Base-by-base conservation (phyloP, 2,329 filamentous ascomycete genomes). In the Chrysoporthe puriensis region DNA sequence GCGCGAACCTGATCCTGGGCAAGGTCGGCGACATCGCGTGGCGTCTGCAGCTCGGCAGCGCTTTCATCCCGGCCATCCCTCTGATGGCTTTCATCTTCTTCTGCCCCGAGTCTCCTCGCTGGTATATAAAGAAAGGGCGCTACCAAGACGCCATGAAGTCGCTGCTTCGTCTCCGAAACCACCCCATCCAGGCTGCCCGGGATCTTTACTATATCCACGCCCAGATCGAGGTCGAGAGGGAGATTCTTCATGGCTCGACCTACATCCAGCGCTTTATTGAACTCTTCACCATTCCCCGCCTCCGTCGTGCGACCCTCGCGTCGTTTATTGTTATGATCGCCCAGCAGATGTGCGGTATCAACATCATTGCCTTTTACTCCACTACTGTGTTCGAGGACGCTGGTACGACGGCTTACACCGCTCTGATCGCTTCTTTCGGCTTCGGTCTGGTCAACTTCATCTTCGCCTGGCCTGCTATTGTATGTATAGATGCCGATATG, bases 291-390 rank as follows among this genome's bases (percentile, higher is more conserved):
- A 82, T 89, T 61, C 83, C 86, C 0, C 81, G 88, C 44, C 79
- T 87, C 8, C 80, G 86, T 5, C 82, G 86, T 52, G 91, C 90
- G 0, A 91, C 88, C 0, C 82, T 88, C 63, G 90, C 90, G 1
- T 88, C 89, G 0, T 87, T 86, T 70, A 86, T 86, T 0, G 88
- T 92, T 71, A 92, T 93, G 89, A 86, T 88, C 71, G 81, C 80
- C 0, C 87, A 90, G 72, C 87, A 90, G 73, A 84, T 90, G 79
- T 88, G 86, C 69, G 87, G 86, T 52, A 84, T 84, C 73, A 84
- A 84, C 65, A 82, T 84, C 59, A 83, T 85, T 54, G 79, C 83
- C 5, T 85, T 84, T 59, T 85, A 85, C 71, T 81, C 78, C 9
- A 77, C 79, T 2, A 81, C 79, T 2, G 82, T 85, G 56, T 85